Evolutionary conservation across 257 asterid species (phyloP).

Genomic region (Rhazya stricta): DNA sequence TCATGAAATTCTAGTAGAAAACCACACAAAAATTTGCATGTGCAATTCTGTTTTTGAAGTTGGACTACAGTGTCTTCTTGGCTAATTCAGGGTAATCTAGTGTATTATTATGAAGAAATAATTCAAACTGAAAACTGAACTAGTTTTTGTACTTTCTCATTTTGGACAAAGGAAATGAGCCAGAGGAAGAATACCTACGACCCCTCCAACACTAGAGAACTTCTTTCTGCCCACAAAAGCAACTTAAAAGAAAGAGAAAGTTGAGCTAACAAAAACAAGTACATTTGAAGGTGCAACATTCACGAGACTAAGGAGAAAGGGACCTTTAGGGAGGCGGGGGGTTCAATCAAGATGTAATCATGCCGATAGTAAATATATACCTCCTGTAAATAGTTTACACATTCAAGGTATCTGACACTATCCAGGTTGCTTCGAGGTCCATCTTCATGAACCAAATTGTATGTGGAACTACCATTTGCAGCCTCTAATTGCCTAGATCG

Average conservation of each 20-base stretch:
- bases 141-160: neutral
- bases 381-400: conserved; percentile 79
- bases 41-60: neutral
- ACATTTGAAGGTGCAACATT: neutral
- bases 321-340: neutral
- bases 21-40: neutral
- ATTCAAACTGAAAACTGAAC: neutral
- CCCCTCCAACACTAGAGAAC: neutral
- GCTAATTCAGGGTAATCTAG: neutral
- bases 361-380: conserved; percentile 36
- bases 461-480: conserved; percentile 44
- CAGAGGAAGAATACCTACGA: neutral
- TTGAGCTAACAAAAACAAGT: no score
- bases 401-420: conserved; percentile 77
- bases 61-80: neutral
- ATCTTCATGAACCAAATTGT: conserved; percentile 47
- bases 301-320: neutral
- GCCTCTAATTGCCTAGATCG: conserved; percentile 74
- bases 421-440: conserved; percentile 94
- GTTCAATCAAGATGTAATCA: neutral
- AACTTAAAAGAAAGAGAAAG: no score
- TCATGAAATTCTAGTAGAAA: neutral
- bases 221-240: neutral
- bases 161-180: neutral
- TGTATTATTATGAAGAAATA: neutral